A percentile compares a stretch with the other conserved stretches of the same genome.
Evolutionary conservation across 768 basidiomycete species (phyloP).

Genomic region (Calocera cornea): DNA sequence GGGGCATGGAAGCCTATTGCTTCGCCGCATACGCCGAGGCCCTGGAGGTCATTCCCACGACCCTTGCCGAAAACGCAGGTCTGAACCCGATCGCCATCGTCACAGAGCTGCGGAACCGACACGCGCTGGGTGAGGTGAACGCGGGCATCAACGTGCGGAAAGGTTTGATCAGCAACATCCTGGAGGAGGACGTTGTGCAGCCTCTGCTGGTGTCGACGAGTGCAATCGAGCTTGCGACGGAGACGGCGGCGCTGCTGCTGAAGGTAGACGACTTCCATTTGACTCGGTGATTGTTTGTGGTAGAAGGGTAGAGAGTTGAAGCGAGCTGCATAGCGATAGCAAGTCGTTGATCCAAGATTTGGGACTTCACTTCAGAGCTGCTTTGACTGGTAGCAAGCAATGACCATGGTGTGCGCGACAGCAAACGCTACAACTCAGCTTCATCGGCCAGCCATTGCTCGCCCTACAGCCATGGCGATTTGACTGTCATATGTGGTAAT

Average conservation of each 20-base stretch:
- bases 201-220: constrained; percentile 90
- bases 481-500: too few relatives aligned
- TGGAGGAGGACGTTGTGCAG: constrained; percentile 95
- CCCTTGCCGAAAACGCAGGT: constrained; percentile 95
- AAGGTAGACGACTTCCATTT: constrained; percentile 74
- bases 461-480: too few relatives aligned
- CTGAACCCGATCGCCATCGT: constrained; percentile 97
- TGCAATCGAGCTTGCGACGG: constrained; percentile 87
- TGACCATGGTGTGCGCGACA: too few relatives aligned
- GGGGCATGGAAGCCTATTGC: constrained; percentile 98
- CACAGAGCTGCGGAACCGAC: constrained; percentile 91
- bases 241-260: constrained; percentile 90
- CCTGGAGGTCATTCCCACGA: constrained; percentile 93
- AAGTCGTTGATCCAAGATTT: neutral
- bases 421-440: too few relatives aligned
- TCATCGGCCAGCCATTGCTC: too few relatives aligned
- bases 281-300: constrained; percentile 12
- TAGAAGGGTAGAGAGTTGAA: neutral
- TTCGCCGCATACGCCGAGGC: constrained; percentile 98
- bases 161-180: constrained; percentile 93
- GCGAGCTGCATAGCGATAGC: neutral
- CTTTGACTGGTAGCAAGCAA: neutral
- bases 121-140: constrained; percentile 84
- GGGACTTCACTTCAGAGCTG: neutral
- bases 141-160: constrained; percentile 98